These are phyloP conservation scores for Tylopilus sp. DNA, from an alignment of 768 basidiomycete genomes.

Conservation along the genomic window DNA sequence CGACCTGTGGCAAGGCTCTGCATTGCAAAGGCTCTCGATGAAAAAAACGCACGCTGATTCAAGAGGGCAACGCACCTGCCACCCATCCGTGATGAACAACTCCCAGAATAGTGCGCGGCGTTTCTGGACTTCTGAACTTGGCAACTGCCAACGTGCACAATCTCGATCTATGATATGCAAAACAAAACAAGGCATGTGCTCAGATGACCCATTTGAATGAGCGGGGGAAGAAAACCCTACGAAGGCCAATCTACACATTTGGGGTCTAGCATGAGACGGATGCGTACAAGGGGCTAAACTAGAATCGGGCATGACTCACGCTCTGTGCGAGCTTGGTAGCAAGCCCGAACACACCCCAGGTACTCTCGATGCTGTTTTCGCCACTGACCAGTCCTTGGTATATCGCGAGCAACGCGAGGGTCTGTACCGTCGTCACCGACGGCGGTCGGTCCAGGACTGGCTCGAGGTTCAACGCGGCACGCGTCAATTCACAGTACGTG, in stretches of 20 bases:
- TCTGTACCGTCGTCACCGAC: slow-evolving; percentile 66
- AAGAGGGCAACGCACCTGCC: slow-evolving; percentile 50
- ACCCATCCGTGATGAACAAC: slow-evolving; percentile 68
- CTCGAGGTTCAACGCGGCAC: slow-evolving; percentile 62
- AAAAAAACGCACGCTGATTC: neutral
- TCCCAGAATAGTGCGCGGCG: slow-evolving; percentile 73
- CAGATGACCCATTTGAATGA: neutral
- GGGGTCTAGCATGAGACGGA: slow-evolving; percentile 1
- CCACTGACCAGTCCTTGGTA: slow-evolving; percentile 65
- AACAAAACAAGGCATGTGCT: no score
- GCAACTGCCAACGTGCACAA: slow-evolving; percentile 64
- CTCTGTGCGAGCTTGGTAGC: slow-evolving; percentile 67
- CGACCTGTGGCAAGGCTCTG: slow-evolving; percentile 71
- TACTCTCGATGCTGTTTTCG: slow-evolving; percentile 67
- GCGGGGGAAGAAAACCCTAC: slow-evolving; percentile 45
- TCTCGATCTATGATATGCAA: slow-evolving; percentile 55
- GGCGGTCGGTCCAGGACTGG: slow-evolving; percentile 70
- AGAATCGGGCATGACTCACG: slow-evolving; percentile 39
- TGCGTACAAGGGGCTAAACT: neutral
- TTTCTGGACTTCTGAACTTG: slow-evolving; percentile 64
- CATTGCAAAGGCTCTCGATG: neutral
- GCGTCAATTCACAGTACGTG: slow-evolving; percentile 56
- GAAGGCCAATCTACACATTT: slow-evolving; percentile 56
- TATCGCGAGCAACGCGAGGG: slow-evolving; percentile 63
- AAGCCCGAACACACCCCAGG: slow-evolving; percentile 64